Base-by-base conservation (phyloP, 2,329 filamentous ascomycete species). In the Verticillium nonalfalfae region DNA sequence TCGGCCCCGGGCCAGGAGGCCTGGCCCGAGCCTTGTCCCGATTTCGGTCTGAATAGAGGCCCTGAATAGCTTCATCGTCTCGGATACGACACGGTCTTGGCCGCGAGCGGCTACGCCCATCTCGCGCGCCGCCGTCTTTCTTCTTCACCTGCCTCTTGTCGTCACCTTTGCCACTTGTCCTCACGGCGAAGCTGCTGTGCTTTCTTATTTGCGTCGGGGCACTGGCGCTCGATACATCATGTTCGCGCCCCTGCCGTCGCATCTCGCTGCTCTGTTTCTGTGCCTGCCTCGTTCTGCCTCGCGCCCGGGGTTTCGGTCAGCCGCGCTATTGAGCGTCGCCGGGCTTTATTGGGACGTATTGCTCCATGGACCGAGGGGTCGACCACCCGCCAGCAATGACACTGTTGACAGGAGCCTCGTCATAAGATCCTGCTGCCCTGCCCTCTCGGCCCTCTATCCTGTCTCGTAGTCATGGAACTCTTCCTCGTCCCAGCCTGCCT, bases 1-100 rank as follows among this genome's bases (percentile, higher is more conserved):
- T 50, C 45, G 21, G 45, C 45, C 45, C 45, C 18, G 45, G 45
- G n/a, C n/a, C 7, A 21, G n/a, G 45, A 21, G 45, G 45, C 6
- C n/a, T n/a, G 45, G 15, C n/a, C n/a, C 45, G 54, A 7, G 54
- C 10, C 31, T 34, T 34, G 35, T 34, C 54, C 54, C 15, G 9
- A 56, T 56, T 34, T n/a, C 1, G 26, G 54, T 35, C 54, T 56
- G 54, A 59, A 59, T 59, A 59, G 21, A 18, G 9, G 7, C 40
- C 13, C 45, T 59, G 58, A 59, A 59, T 59, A 54, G 33, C n/a
- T 14, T 15, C 31, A 15, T 13, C 9, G 45, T n/a, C 40, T n/a
- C 34, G 10, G 21, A 50, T 21, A 10, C 45, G 45, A 50, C 18
- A 69, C 66, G 45, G 74, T 72, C n/a, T 75, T 71, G 21, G n/a